These are phyloP conservation scores for Diaporthe vexans DNA, from an alignment of 2,329 filamentous ascomycete species.

Conservation along the genomic window DNA sequence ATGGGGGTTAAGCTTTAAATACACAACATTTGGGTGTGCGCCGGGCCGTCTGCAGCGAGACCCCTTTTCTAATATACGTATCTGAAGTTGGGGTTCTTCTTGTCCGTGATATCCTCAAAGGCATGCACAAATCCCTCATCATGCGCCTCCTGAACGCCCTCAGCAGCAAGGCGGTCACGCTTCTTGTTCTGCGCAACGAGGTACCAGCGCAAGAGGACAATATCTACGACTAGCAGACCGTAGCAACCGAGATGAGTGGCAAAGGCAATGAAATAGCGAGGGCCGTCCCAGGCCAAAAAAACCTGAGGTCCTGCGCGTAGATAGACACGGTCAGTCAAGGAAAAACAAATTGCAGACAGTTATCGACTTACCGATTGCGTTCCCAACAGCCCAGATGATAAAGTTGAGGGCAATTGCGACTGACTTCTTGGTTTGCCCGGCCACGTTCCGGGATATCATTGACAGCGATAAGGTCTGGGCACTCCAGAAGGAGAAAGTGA, in stretches of 20 bases:
- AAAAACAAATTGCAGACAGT: not conserved
- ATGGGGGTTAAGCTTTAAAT: not conserved
- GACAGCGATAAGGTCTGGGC: slow-evolving; percentile 77
- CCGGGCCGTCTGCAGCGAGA: not conserved
- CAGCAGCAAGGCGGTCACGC: slow-evolving; percentile 63
- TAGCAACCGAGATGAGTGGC: slow-evolving; percentile 80
- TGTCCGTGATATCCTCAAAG: slow-evolving; percentile 75
- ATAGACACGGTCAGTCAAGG: not conserved
- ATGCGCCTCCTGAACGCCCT: slow-evolving; percentile 56
- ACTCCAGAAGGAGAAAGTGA: slow-evolving; percentile 83
- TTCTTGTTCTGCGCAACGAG: slow-evolving; percentile 70
- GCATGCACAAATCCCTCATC: slow-evolving; percentile 63
- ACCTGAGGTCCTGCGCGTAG: slow-evolving; percentile 68
- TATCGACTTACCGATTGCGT: slow-evolving; percentile 68
- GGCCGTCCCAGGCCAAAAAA: slow-evolving; percentile 71
- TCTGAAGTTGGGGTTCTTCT: slow-evolving; percentile 71
- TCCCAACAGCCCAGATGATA: slow-evolving; percentile 77
- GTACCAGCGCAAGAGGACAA: slow-evolving; percentile 71
- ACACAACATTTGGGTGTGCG: not conserved
- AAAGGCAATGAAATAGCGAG: slow-evolving; percentile 79
- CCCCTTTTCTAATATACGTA: slow-evolving; percentile 61
- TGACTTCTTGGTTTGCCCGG: slow-evolving; percentile 81
- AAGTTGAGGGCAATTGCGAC: slow-evolving; percentile 79
- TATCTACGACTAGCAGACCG: slow-evolving; percentile 68
- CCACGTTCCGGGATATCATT: slow-evolving; percentile 78